Percentiles rank a stretch among this genome's conserved stretches.
Evolutionary conservation across 2,329 filamentous ascomycete species (phyloP).

Genomic region (Chaetomium sp.): DNA sequence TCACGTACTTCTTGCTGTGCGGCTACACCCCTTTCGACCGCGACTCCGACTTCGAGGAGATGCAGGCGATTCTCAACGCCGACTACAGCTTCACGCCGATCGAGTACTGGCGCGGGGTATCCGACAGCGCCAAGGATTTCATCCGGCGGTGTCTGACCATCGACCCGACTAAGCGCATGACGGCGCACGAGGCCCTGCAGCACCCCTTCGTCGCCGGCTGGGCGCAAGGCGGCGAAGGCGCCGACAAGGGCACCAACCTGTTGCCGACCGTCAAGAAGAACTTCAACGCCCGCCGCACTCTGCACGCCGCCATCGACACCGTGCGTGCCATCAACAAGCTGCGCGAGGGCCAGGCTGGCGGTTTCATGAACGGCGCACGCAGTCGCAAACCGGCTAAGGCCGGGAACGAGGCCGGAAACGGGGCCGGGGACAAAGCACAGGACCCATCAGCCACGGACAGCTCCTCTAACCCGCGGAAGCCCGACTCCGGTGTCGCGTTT

Average conservation of each 20-base stretch:
- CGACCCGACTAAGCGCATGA: constrained; percentile 81
- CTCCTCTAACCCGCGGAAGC: too few relatives aligned
- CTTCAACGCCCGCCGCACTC: constrained; percentile 62
- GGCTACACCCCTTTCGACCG: constrained; percentile 98
- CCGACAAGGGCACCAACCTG: constrained; percentile 52
- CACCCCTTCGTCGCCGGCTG: constrained; percentile 58
- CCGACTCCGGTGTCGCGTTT: too few relatives aligned
- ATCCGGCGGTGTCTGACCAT: constrained; percentile 88
- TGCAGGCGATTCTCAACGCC: constrained; percentile 95
- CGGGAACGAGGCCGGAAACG: neutral
- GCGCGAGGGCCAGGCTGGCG: constrained; percentile 47
- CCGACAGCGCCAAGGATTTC: constrained; percentile 78
- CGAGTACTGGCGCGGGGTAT: constrained; percentile 96
- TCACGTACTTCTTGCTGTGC: constrained; percentile 96
- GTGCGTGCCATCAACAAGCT: constrained; percentile 66
- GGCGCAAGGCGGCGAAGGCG: constrained; percentile 37
- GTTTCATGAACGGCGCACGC: constrained; percentile 56
- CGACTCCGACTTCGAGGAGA: constrained; percentile 95
- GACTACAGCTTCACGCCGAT: constrained; percentile 93
- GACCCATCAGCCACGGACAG: too few relatives aligned
- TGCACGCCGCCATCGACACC: constrained; percentile 65
- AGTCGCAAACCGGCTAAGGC: constrained; percentile 17
- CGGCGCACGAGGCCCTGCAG: constrained; percentile 70
- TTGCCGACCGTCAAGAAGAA: constrained; percentile 67
- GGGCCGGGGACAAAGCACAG: neutral